These are phyloP conservation scores for Cyanodermella asteris DNA, from an alignment of 2,329 filamentous ascomycete species.

Conservation along the genomic window DNA sequence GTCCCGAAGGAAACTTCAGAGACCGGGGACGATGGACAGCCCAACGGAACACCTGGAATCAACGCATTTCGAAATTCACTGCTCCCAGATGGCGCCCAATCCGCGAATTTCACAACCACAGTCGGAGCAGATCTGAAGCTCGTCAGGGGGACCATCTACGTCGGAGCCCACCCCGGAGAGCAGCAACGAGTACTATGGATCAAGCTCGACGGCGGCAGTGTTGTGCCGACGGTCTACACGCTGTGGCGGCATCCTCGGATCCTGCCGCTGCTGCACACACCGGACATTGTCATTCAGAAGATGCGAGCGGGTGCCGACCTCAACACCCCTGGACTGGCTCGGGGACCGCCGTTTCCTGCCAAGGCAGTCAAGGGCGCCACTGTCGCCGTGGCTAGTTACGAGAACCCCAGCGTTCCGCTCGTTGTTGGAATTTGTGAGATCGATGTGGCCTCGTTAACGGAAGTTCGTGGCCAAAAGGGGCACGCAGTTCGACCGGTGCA, in stretches of 20 bases:
- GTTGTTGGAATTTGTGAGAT: slow-evolving; percentile 44
- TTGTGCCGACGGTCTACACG: slow-evolving; percentile 33
- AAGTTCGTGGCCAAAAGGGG: slow-evolving; percentile 38
- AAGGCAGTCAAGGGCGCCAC: slow-evolving; percentile 36
- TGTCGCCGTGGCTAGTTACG: slow-evolving; percentile 39
- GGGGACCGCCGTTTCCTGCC: slow-evolving; percentile 40
- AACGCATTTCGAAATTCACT: slow-evolving; percentile 33
- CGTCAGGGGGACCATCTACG: slow-evolving; percentile 42
- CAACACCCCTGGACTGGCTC: slow-evolving; percentile 45
- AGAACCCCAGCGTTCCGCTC: slow-evolving; percentile 37
- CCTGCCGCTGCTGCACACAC: slow-evolving; percentile 42
- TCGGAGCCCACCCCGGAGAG: slow-evolving; percentile 33
- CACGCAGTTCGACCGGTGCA: slow-evolving; percentile 43
- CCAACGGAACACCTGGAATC: slow-evolving; percentile 24
- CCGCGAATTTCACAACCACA: slow-evolving; percentile 43
- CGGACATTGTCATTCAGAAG: slow-evolving; percentile 38
- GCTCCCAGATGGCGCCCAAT: slow-evolving; percentile 39
- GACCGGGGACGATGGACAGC: slow-evolving; percentile 13
- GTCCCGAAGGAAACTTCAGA: slow-evolving; percentile 17
- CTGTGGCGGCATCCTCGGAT: slow-evolving; percentile 41
- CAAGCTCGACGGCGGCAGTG: slow-evolving; percentile 30
- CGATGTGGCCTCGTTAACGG: slow-evolving; percentile 32
- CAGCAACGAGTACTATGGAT: slow-evolving; percentile 44
- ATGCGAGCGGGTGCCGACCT: slow-evolving; percentile 42
- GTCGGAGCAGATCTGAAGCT: slow-evolving; percentile 37